Evolutionary conservation across 495 filamentous ascomycete species (phyloP), one percentile per base, ranked within the genome.

Genomic region (Xylaria acuta): DNA sequence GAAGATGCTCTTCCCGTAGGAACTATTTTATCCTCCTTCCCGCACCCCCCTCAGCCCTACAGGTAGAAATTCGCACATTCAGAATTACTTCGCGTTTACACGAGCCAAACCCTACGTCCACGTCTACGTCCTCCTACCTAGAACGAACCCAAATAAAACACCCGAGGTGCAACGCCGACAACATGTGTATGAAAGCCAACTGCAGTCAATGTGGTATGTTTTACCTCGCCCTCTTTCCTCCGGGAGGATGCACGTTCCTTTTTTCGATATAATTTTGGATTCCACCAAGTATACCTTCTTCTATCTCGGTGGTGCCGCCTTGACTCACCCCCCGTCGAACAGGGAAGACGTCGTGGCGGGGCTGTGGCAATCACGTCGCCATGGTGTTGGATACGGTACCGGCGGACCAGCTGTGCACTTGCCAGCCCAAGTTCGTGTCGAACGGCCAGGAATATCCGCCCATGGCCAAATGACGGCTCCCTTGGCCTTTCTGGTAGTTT

Each of bases 361-460:
- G 92, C 69, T 94, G 92, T 82, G 92, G 92, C 53, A 79, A 49
- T 36, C 92, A 94, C 75, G 85, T 94, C 60, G 86, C 91, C 20
- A 80, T 74, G 1, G 91, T 93, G 14, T 88, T 94, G 84, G 91
- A 92, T 76, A 64, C 77, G 0, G 79, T 93, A 32, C 86, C 90
- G 3, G 81, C 85, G 40, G 76, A 82, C 16, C 81, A 92, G 36
- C 86, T 92, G 80, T 94, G 92, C 76, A 83, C 84, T 6, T 93
- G 91, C 71, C 78, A 83, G 67, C 90, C 90, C 16, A 87, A 87
- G 78, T 86, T 91, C 18, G 86, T 89, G 76, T 82, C 81, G 14
- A 86, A 87, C 11, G 91, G 90, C 1, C 88, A 88, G 78, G 72
- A 83, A 41, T 92, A 92, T 76, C 90, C 90, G 56, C 91, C 90